phyloP scores from a whole-genome alignment of 768 basidiomycete species.

The Candolleomyces eurysporus region DNA sequence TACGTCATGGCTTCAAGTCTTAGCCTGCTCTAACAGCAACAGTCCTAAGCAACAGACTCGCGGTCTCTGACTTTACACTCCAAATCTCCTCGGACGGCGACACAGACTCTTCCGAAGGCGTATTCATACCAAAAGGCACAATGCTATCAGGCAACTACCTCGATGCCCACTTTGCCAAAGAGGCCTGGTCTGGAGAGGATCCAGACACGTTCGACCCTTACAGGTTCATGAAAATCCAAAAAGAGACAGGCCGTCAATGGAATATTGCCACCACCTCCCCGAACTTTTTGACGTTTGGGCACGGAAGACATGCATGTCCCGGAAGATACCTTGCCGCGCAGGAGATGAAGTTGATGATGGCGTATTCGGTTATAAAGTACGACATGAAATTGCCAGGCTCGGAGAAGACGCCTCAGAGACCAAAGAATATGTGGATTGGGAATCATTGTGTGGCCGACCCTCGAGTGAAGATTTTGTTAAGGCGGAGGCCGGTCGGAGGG shows the following conservation, averaged over 20 bases:
- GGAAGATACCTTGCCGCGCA: conserved; percentile 15
- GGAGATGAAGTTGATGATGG: conserved; percentile 14
- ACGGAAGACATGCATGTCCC: conserved; percentile 34
- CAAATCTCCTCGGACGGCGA: no score
- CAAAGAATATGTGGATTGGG: conserved; percentile 11
- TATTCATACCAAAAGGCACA: conserved; percentile 36
- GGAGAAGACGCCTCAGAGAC: conserved; percentile 6
- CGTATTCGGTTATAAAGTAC: conserved; percentile 8
- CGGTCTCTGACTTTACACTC: conserved; percentile 33
- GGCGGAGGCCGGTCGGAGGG: conserved; percentile 1
- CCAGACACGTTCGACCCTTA: conserved; percentile 39
- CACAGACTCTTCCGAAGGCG: conserved; percentile 20
- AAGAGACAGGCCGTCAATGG: conserved; percentile 15
- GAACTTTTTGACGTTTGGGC: conserved; percentile 33
- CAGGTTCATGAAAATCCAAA: conserved; percentile 33
- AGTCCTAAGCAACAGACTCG: conserved; percentile 28
- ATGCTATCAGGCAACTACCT: conserved; percentile 26
- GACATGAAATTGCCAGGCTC: conserved; percentile 8
- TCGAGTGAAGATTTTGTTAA: conserved; percentile 9
- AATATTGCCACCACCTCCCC: conserved; percentile 25
- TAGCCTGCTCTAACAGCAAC: not conserved
- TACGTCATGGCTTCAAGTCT: no score
- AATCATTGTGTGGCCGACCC: conserved; percentile 7
- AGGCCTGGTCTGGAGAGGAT: conserved; percentile 25
- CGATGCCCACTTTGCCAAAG: conserved; percentile 27